Evolutionary conservation across 2,329 filamentous ascomycete species (phyloP), one percentile per base, ranked within the genome.

Genomic region (Fusarium sp.): DNA sequence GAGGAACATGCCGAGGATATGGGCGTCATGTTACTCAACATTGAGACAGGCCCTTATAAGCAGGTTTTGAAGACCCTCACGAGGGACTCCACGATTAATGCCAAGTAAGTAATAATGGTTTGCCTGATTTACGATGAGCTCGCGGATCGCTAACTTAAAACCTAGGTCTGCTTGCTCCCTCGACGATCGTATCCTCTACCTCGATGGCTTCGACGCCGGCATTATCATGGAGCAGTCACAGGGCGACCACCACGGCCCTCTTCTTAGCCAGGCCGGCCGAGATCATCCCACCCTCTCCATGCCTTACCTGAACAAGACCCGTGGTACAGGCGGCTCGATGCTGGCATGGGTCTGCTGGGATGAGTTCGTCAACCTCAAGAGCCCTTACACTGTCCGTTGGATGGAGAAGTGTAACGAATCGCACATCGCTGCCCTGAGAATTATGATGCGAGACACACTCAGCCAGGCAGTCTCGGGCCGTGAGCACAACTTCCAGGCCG

Each of bases 361-460:
- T 0, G 62, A 65, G 0, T 65, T 65, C 11, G 62, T 65, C 25
- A 65, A 65, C 5, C 61, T 65, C 11, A 25, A 61, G 46, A 54
- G 48, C 3, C 62, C 62, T 3, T 65, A 65, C 7, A 6, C n/a
- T 2, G 18, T 65, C 0, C 61, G 62, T 5, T 65, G 62, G 61
- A 65, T 65, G 61, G 62, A 65, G 19, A 65, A 65, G 61, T 65
- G 62, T 6, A 65, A 65, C 4, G 62, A 65, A 7, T 7, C 54
- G 0, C 62, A 65, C 13, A 65, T 65, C 0, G 62, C 62, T 0
- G 54, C 62, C 0, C 6, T 65, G 0, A 2, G 62, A 28, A 65
- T 65, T 18, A 65, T 65, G 18, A 65, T 65, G 62, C 12, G 62
- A 4, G 61, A 65, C 4, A 65, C 62, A 1, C 34, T 65, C 0